Evolutionary conservation across 2,329 filamentous ascomycete genomes (phyloP).

Genomic region (Polychaeton citri): DNA sequence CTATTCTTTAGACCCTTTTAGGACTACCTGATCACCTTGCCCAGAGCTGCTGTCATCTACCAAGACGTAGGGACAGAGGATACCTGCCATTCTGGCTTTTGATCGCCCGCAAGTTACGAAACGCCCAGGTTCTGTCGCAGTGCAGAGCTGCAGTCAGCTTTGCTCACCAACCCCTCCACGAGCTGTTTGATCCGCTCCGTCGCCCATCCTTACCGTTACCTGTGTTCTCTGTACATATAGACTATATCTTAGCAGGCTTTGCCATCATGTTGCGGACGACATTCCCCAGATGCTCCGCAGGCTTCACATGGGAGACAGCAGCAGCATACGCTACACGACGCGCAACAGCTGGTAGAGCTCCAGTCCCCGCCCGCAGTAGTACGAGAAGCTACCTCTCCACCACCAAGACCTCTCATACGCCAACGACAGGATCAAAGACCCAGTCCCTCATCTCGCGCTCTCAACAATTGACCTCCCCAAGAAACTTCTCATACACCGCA

Average conservation of each 20-base stretch:
- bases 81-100: no score
- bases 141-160: background rate
- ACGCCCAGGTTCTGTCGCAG: background rate
- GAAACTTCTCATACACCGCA: conserved; percentile 19
- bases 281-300: background rate
- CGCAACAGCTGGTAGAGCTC: background rate
- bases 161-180: background rate
- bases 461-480: conserved; percentile 1
- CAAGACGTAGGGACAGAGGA: background rate
- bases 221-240: background rate
- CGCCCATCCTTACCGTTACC: background rate
- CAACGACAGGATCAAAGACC: background rate
- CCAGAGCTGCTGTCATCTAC: background rate
- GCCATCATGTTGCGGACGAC: conserved; percentile 1
- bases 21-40: no score
- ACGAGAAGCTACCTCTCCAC: background rate
- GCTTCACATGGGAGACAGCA: background rate
- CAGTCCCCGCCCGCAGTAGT: conserved; percentile 1
- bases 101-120: no score
- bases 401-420: background rate
- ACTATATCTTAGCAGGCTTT: no score
- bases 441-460: background rate
- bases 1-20: no score
- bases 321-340: background rate
- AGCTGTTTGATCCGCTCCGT: background rate